These are phyloP conservation scores for Ganoderma boninense DNA, from an alignment of 1,284 basidiomycete genomes.

Conservation along the genomic window DNA sequence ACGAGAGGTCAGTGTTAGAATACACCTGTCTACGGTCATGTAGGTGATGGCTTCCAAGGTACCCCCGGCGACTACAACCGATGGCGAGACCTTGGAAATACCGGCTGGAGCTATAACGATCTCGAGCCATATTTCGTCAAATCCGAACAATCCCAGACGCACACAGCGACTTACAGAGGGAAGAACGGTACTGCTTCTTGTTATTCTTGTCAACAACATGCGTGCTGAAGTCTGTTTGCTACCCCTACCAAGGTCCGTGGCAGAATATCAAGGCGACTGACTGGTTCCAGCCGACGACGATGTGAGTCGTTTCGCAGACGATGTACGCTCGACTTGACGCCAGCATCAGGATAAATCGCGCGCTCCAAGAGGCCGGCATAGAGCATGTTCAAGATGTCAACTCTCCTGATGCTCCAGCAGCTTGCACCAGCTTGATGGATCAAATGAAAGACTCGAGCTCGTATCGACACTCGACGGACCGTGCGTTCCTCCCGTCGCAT, in stretches of 20 bases:
- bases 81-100: constrained; percentile 46
- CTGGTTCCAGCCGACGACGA: neutral
- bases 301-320: neutral
- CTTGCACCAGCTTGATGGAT: constrained; percentile 32
- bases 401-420: constrained; percentile 33
- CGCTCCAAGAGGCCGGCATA: constrained; percentile 30
- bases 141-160: constrained; percentile 37
- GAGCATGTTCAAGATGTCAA: constrained; percentile 40
- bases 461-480: constrained; percentile 37
- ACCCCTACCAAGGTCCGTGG: neutral
- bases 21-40: neutral
- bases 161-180: constrained; percentile 21
- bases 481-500: constrained; percentile 39
- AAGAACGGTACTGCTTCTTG: constrained; percentile 24
- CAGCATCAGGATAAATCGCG: constrained; percentile 28
- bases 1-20: constrained; percentile 36
- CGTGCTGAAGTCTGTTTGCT: neutral
- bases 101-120: constrained; percentile 49
- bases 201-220: neutral
- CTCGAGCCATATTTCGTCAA: constrained; percentile 48
- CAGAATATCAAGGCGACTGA: neutral
- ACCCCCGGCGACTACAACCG: constrained; percentile 45
- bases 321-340: neutral
- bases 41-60: constrained; percentile 3
- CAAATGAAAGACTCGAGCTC: constrained; percentile 36